Evolutionary conservation across 2,329 filamentous ascomycete species (phyloP), one percentile per base, ranked within the genome.

Genomic region (Sporothrix pallida): DNA sequence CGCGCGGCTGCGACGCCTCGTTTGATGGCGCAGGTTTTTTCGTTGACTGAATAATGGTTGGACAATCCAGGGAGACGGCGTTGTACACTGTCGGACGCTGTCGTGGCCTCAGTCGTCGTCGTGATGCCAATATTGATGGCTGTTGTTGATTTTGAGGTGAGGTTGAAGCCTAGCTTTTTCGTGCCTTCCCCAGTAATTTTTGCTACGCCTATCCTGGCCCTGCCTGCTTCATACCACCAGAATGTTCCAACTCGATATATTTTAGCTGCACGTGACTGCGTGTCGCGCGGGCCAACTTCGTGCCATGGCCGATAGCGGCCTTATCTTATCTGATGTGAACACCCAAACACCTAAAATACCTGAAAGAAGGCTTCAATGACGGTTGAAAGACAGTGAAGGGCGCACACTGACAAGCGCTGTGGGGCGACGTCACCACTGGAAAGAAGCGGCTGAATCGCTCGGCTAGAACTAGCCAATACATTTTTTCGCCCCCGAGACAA

Each of bases 361-460:
- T 48, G 31, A 13, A 65, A 23, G 37, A 44, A 42, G 4, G 20
- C 8, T 37, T 37, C 31, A 37, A 37, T 37, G 31, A 37, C 31
- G 31, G 31, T 20, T 23, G n/a, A 13, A 63, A 44, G 60, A 15
- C 52, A 46, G 17, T 44, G 37, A 46, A 60, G 56, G 60, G 37
- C 60, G 60, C 42, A 46, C n/a, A n/a, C n/a, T 23, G 42, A 9
- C 37, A 69, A 23, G 68, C 37, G n/a, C 70, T 72, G 48, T 72
- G 71, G 71, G 71, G 60, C 62, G 71, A 73, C 71, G 71, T 69
- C 71, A 73, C 63, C 17, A 8, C 50, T 69, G 68, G 68, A 70
- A 70, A 60, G n/a, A 31, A 44, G 67, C 50, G 67, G 67, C 46
- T 68, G 63, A 54, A 54, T 54, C 37, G 65, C 65, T 69, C 46